phyloP scores from a whole-genome alignment of 169 alveolate species.

The Miamiensis avidus region DNA sequence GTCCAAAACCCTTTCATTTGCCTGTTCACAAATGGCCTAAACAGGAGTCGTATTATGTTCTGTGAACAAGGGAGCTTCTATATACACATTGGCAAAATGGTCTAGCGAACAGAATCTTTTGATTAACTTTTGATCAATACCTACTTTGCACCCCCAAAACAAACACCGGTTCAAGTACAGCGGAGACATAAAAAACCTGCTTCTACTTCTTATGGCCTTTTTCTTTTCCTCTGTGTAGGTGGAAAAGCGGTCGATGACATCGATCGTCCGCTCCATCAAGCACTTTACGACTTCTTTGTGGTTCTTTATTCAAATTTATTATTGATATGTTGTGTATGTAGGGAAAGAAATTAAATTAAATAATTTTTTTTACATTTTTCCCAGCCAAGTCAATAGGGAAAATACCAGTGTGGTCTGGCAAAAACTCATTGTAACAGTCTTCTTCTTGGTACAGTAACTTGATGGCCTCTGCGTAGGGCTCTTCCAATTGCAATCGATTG shows the following conservation, averaged over 20 bases:
- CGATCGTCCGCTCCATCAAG: not conserved
- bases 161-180: not conserved
- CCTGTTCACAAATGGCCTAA: too few species aligned
- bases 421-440: not conserved
- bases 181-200: not conserved
- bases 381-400: slow-evolving; percentile 58
- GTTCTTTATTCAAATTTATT: not conserved
- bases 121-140: not conserved
- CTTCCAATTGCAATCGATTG: too few species aligned
- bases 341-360: too few species aligned
- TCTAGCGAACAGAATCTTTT: not conserved
- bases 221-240: not conserved
- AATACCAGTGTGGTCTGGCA: slow-evolving; percentile 43
- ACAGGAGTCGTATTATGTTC: too few species aligned
- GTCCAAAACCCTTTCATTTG: too few species aligned
- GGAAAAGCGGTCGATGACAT: not conserved
- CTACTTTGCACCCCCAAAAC: not conserved
- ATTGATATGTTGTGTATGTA: too few species aligned
- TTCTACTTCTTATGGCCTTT: not conserved
- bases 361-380: not conserved
- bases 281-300: not conserved
- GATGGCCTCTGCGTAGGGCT: too few species aligned
- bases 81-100: too few species aligned
- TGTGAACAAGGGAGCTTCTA: not conserved
- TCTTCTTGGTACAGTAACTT: not conserved